Base-by-base conservation (phyloP, 306 rosid species). In the Luffa acutangula region DNA sequence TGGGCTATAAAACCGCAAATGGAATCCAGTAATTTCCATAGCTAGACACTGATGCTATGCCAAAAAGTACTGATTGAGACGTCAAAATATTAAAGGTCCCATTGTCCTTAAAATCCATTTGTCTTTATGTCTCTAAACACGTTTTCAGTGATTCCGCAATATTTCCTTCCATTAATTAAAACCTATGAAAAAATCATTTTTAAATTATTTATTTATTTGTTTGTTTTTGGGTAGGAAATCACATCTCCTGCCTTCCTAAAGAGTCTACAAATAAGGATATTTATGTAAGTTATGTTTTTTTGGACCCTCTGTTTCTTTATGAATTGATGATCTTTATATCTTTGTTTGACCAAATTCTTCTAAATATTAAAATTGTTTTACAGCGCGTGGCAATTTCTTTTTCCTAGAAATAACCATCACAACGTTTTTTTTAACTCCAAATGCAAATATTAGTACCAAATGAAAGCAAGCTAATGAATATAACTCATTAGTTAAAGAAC, bases 1-100 rank as follows among this genome's bases (percentile, higher is more conserved):
- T 41, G 75, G 75, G 75, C 53, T n/a, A 18, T 15, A 4, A 31
- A 10, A 65, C 13, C 3, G 41, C 73, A 3, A 17, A 21, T 66
- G 73, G 48, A 66, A 37, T 64, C 45, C 70, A 36, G 70, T 64
- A 14, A 6, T 64, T 64, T n/a, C 1, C 31, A 25, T 7, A 37
- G 49, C 5, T 37, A 13, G 9, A 43, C 53, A 18, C 36, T 42
- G 52, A 42, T n/a, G 75, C 53, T 42, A 69, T 42, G 33, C 53
- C 75, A 69, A 42, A 65, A 69, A 42, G 75, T 42, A 69, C 53
- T 69, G 75, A 69, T 43, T n/a, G 54, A 43, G 75, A 69, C 37
- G 4, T 69, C 36, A 69, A n/a, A 69, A n/a, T 41, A 18, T 9
- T 17, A 6, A 7, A 69, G 53, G 75, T 10, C 75, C 53, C 53